Evolutionary conservation across 2,329 filamentous ascomycete species (phyloP), one percentile per base, ranked within the genome.

Genomic region (Sclerotinia nivalis): DNA sequence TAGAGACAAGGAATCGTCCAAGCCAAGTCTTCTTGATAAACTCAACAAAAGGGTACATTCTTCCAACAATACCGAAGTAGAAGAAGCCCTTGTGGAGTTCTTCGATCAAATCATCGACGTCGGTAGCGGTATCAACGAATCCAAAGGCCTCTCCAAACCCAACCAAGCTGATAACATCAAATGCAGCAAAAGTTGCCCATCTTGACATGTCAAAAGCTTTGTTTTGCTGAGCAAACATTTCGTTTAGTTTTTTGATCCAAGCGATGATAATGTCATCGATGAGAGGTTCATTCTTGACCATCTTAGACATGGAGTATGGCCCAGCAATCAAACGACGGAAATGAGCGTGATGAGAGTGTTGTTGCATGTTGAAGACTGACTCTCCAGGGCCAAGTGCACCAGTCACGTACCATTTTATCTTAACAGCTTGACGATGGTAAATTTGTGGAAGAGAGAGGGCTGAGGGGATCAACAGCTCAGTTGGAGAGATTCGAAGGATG

Each of bases 281-380:
- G 43, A 88, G 73, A 0, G 84, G 83, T 75, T 89, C 87, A 83
- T 87, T 88, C 72, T 83, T 85, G 77, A 84, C 85, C 73, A 88
- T 83, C 73, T 86, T 87, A 58, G 79, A 82, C 74, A 88, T 86
- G 67, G 81, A 84, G 74, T 88, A 60, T 2, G 85, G 83, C 1
- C 82, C 81, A 1, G 86, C 87, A 34, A 84, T 82, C 31, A 86
- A 81, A 77, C 87, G 88, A 25, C 87, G 81, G 73, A 83, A 85
- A 2, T 80, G 79, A 4, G 85, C 81, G 75, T 89, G 87, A 6
- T 79, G 78, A 67, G 80, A 80, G 59, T 84, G 80, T 59, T 85
- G 82, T 71, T 84, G 84, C 82, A 87, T 87, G 70, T 88, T 87
- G 77, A 89, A 87, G 8, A 88, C 73, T 1, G 81, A 83, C 71